Base-by-base conservation (phyloP, 2,329 filamentous ascomycete genomes). In the Myriosclerotinia duriaeana region DNA sequence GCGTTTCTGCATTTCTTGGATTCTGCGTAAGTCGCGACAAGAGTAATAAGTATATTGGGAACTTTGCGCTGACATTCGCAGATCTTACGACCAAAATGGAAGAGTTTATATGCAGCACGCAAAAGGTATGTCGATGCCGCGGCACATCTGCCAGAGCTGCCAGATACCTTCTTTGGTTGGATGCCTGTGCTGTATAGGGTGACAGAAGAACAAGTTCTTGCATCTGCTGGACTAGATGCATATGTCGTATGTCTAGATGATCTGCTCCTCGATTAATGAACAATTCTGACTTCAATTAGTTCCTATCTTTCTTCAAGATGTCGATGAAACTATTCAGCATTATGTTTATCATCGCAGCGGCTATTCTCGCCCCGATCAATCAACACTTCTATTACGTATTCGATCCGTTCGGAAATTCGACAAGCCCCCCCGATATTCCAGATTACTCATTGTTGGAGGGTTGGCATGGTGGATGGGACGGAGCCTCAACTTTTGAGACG, bases 271-370 rank as follows among this genome's bases (percentile, higher is more conserved):
- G 53, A 42, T 6, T 5, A 50, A 22, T 59, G 42, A 9, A 26
- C 2, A 3, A 54, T 55, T 22, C 70, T 75, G 48, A 76, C 42
- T 1, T 15, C 42, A 67, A 22, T 65, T 74, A 87, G 85, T 97
- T 99, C 76, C 83, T 99, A 17, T 86, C 89, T 20, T 99, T 99
- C 79, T 98, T 97, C 83, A 96, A 93, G 77, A 95, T 98, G 87
- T 89, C 94, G 15, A 91, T 93, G 71, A 91, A 90, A 69, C 90
- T 97, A 72, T 88, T 98, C 61, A 80, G 85, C 20, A 80, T 90
- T 62, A 90, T 96, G 73, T 85, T 95, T 66, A 87, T 97, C 77
- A 92, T 98, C 74, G 89, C 93, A 38, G 82, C 90, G 46, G 82
- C 85, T 20, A 85, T 99, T 5, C 89, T 99, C 71, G 89, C 89